phyloP scores from a whole-genome alignment of 805 yeast species.

The Saccharomycopsis babjevae region DNA sequence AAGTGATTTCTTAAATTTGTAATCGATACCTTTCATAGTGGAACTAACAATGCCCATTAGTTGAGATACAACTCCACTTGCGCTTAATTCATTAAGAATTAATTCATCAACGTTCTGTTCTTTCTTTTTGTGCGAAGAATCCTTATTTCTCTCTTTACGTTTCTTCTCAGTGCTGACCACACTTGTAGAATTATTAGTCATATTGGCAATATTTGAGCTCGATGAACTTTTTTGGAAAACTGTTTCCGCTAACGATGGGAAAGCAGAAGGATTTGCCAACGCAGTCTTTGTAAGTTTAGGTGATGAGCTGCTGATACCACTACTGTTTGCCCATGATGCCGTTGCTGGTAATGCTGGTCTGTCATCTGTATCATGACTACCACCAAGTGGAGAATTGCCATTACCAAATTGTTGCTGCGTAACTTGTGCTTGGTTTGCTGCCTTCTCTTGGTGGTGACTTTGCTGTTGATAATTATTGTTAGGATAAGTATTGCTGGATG shows the following conservation, averaged over 20 bases:
- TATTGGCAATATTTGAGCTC: constrained; percentile 18
- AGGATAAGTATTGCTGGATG: background rate
- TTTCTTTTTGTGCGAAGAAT: constrained; percentile 26
- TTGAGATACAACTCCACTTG: constrained; percentile 39
- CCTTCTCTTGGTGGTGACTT: background rate
- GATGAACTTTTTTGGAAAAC: constrained; percentile 28
- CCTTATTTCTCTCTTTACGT: constrained; percentile 22
- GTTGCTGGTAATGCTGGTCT: constrained; percentile 54
- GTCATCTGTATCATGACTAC: constrained; percentile 2
- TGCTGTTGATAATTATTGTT: background rate
- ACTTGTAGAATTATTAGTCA: background rate
- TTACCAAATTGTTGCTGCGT: background rate
- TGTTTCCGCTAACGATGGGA: constrained; percentile 47
- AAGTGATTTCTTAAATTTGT: constrained; percentile 29
- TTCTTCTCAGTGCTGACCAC: constrained; percentile 22
- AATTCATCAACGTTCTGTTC: constrained; percentile 37
- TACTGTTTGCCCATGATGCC: constrained; percentile 51
- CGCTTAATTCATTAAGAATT: constrained; percentile 36
- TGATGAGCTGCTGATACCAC: constrained; percentile 21
- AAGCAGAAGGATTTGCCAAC: constrained; percentile 38
- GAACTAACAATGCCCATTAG: constrained; percentile 33
- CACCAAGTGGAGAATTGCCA: constrained; percentile 2
- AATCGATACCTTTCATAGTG: constrained; percentile 27
- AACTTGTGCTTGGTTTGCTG: background rate
- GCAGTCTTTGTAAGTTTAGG: constrained; percentile 19